Evolutionary conservation across 2,329 filamentous ascomycete species (phyloP).

Genomic region (Sporothrix inflata): DNA sequence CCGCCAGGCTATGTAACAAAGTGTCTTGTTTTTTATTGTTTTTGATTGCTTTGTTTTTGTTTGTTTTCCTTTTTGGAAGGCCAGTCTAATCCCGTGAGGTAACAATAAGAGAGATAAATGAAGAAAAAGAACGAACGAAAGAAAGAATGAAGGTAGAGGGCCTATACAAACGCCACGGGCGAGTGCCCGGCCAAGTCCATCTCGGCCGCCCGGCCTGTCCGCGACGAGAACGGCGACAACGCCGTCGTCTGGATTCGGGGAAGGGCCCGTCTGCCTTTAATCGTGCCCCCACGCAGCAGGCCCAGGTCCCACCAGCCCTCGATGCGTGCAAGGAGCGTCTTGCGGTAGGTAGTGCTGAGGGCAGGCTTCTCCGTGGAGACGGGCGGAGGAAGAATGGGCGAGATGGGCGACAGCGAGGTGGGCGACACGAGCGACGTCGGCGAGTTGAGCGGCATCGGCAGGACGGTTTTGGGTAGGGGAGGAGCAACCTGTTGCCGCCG

Average conservation of each 20-base stretch:
- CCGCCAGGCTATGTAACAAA: not conserved
- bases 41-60: not conserved
- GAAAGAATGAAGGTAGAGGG: not conserved
- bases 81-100: not conserved
- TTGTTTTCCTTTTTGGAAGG: constrained; percentile 16
- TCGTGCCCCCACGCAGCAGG: constrained; percentile 42
- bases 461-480: not conserved
- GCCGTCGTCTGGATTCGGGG: not conserved
- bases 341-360: constrained; percentile 42
- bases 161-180: constrained; percentile 21
- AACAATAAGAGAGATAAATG: no score
- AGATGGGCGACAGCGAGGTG: constrained; percentile 15
- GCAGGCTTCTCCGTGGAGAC: constrained; percentile 24
- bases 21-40: not conserved
- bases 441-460: not conserved
- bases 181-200: not conserved
- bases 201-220: not conserved
- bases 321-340: constrained; percentile 52
- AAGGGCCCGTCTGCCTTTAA: constrained; percentile 42
- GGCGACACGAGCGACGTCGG: not conserved
- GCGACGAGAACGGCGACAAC: not conserved
- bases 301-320: constrained; percentile 61
- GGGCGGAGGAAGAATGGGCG: constrained; percentile 23
- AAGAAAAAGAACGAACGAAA: not conserved
- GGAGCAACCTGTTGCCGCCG: not conserved